phyloP scores from a whole-genome alignment of 192 early-diverging fungal genomes.

The Entomortierella beljakovae region DNA sequence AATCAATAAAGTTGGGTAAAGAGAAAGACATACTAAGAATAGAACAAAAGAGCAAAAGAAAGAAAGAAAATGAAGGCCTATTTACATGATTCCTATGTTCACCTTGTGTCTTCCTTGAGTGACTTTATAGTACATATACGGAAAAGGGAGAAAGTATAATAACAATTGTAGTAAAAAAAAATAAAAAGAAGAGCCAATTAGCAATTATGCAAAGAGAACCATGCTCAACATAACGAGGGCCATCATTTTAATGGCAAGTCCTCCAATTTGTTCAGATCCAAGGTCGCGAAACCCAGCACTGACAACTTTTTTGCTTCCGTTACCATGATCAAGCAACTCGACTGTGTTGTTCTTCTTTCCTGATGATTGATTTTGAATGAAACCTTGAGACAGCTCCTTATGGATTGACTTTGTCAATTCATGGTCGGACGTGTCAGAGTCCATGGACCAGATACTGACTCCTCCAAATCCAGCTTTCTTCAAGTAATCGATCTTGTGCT shows the following conservation, averaged over 20 bases:
- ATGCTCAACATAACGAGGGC: slow-evolving; percentile 21
- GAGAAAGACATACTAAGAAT: no score
- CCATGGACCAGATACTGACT: slow-evolving; percentile 54
- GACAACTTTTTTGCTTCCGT: background rate
- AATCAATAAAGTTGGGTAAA: no score
- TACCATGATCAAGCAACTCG: background rate
- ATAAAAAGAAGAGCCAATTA: background rate
- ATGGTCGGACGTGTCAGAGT: slow-evolving; percentile 38
- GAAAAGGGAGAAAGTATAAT: no score
- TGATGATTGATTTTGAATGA: slow-evolving; percentile 3
- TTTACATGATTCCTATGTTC: no score
- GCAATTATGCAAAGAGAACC: slow-evolving; percentile 23
- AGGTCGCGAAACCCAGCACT: background rate
- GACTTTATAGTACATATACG: background rate
- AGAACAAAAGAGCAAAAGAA: no score
- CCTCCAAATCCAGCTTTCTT: slow-evolving; percentile 44
- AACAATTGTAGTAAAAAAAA: no score
- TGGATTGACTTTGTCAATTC: slow-evolving; percentile 41
- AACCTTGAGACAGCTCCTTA: slow-evolving; percentile 2
- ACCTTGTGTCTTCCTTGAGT: no score
- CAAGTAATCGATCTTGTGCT: slow-evolving; percentile 23
- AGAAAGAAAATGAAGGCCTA: no score
- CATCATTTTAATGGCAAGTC: slow-evolving; percentile 20
- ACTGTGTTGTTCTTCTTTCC: background rate
- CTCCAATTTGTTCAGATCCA: background rate